phyloP scores from a whole-genome alignment of 2,329 filamentous ascomycete genomes.

The Rugonectria rugulosa region DNA sequence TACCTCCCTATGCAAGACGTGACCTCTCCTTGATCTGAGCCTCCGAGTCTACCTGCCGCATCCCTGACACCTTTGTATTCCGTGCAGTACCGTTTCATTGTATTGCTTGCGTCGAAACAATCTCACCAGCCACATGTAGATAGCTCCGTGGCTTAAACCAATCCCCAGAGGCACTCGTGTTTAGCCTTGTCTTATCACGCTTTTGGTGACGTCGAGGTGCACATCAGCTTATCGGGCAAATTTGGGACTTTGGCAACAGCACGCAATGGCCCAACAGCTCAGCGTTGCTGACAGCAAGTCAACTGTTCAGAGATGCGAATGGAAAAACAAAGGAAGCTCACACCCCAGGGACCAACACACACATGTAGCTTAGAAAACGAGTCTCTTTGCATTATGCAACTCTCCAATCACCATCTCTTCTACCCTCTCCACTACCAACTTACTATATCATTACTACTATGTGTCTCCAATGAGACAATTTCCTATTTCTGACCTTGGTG shows the following conservation, averaged over 20 bases:
- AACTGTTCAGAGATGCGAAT: no score
- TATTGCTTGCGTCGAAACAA: neutral
- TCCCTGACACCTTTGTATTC: no score
- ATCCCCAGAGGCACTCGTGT: constrained; percentile 1
- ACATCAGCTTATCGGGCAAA: neutral
- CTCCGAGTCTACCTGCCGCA: no score
- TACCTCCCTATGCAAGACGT: no score
- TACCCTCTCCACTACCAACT: neutral
- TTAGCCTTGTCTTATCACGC: constrained; percentile 19
- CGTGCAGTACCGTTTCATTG: no score
- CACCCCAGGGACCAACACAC: no score
- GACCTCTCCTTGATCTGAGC: no score
- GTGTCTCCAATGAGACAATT: constrained; percentile 26
- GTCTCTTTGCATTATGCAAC: constrained; percentile 34
- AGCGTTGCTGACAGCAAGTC: no score
- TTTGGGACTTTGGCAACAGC: neutral
- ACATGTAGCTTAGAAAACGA: no score
- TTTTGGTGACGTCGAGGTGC: constrained; percentile 7
- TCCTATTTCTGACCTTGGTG: constrained; percentile 33
- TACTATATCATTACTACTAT: constrained; percentile 37
- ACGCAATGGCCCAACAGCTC: no score
- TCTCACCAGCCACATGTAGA: neutral
- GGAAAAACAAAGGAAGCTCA: no score
- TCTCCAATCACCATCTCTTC: constrained; percentile 1
- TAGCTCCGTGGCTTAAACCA: no score